These are phyloP conservation scores for Candida sithepensis DNA, from an alignment of 805 yeast genomes.

Conservation along the genomic window DNA sequence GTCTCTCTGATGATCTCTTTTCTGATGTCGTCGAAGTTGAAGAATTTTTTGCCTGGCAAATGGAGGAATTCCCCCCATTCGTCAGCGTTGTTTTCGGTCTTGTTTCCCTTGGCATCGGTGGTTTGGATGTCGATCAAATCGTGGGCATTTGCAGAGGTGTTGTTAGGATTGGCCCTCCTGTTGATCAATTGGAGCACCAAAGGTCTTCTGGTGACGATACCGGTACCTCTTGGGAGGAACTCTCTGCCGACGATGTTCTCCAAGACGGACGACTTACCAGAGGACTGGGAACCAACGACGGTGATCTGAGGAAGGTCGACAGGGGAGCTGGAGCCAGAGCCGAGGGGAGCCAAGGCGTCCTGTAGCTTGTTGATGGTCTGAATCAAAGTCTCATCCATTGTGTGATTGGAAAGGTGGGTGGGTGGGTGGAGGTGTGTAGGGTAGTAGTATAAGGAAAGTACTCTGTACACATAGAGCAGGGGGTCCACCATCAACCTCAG, in stretches of 20 bases:
- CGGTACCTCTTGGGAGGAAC: conserved; percentile 88
- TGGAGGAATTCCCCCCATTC: conserved; percentile 99
- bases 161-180: conserved; percentile 41
- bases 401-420: neutral
- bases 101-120: conserved; percentile 41
- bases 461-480: too few relatives aligned
- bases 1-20: conserved; percentile 90
- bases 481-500: too few relatives aligned
- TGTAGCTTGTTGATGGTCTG: conserved; percentile 85
- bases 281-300: conserved; percentile 91
- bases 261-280: conserved; percentile 84
- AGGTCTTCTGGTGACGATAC: conserved; percentile 89
- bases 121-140: conserved; percentile 45
- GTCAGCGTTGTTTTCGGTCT: conserved; percentile 65
- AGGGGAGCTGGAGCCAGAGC: conserved; percentile 85
- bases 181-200: conserved; percentile 77
- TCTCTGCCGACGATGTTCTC: conserved; percentile 92
- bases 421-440: too few relatives aligned
- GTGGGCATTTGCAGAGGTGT: conserved; percentile 18
- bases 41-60: conserved; percentile 82
- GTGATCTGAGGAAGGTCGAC: conserved; percentile 92
- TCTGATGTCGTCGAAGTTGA: conserved; percentile 84
- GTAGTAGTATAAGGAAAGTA: too few relatives aligned
- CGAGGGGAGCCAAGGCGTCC: conserved; percentile 96
- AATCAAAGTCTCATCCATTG: conserved; percentile 75